phyloP scores from a whole-genome alignment of 352 stramenopile genomes.

The Phytophthora syringae region DNA sequence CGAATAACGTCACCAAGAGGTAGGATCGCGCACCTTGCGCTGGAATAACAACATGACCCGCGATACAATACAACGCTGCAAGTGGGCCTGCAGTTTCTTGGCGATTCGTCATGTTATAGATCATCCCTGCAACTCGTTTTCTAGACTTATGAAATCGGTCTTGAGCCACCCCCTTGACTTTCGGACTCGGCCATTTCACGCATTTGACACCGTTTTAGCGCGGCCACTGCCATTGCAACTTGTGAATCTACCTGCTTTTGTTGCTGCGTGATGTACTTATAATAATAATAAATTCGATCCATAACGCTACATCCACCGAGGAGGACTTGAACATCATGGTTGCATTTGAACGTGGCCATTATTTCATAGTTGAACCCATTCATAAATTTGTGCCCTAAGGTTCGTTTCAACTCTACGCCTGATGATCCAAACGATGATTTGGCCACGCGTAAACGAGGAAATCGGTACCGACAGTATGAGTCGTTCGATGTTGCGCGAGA shows the following conservation, averaged over 20 bases:
- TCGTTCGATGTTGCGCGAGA: not conserved
- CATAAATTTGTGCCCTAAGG: conserved; percentile 1
- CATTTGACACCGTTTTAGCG: not conserved
- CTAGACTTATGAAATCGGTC: not conserved
- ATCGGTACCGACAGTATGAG: not conserved
- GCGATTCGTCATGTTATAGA: conserved; percentile 8
- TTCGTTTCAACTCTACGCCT: not conserved
- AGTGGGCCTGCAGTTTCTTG: conserved; percentile 8
- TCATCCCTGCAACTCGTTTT: not conserved
- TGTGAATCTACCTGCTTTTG: conserved; percentile 11
- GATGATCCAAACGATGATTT: not conserved
- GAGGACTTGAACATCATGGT: conserved; percentile 1
- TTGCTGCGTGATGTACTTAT: conserved; percentile 5
- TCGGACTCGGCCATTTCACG: not conserved
- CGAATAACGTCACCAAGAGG: not conserved
- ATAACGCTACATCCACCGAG: not conserved
- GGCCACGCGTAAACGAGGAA: not conserved
- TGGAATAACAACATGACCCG: not conserved
- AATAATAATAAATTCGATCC: not conserved
- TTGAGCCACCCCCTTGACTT: too few relatives aligned
- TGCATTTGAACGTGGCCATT: not conserved
- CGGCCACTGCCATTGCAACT: conserved; percentile 3
- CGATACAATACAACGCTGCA: conserved; percentile 4
- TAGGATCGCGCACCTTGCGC: not conserved
- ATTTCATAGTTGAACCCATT: conserved; percentile 10